Conservation (phyloP, 2,329 filamentous ascomycete species). For the Apiospora arundinis region DNA sequence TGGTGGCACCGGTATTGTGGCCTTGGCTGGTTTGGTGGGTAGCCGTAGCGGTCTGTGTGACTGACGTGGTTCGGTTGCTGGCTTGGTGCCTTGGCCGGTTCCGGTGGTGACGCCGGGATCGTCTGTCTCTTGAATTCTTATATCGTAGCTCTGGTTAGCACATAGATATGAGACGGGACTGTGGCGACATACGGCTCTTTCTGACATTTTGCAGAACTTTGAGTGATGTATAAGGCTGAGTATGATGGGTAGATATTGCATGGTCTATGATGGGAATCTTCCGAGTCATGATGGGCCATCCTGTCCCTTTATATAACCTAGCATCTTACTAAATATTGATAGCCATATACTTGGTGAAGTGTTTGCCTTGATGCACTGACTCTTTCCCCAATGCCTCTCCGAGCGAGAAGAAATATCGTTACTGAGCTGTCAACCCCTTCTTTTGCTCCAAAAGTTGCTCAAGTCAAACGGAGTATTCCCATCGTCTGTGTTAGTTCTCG, state of each 20-base stretch:
- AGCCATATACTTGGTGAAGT: neutral
- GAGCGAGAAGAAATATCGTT: neutral
- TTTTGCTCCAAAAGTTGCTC: too few species aligned
- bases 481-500: too few species aligned
- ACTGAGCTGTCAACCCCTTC: neutral
- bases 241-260: too few species aligned
- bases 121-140: neutral
- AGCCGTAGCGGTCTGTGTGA: fast-evolving
- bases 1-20: too few species aligned
- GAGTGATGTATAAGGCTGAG: too few species aligned
- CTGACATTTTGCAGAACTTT: neutral
- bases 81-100: neutral
- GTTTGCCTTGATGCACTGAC: neutral
- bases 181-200: neutral
- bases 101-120: neutral
- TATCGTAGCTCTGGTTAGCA: neutral
- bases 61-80: neutral
- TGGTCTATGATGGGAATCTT: too few species aligned
- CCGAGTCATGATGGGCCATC: neutral
- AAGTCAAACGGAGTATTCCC: too few species aligned
- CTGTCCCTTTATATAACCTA: neutral
- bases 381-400: neutral
- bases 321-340: neutral
- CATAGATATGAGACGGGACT: fast-evolving
- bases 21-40: neutral